These are phyloP conservation scores for Paraurostyla sp. DNA, from an alignment of 73 alveolate species.

Conservation along the genomic window DNA sequence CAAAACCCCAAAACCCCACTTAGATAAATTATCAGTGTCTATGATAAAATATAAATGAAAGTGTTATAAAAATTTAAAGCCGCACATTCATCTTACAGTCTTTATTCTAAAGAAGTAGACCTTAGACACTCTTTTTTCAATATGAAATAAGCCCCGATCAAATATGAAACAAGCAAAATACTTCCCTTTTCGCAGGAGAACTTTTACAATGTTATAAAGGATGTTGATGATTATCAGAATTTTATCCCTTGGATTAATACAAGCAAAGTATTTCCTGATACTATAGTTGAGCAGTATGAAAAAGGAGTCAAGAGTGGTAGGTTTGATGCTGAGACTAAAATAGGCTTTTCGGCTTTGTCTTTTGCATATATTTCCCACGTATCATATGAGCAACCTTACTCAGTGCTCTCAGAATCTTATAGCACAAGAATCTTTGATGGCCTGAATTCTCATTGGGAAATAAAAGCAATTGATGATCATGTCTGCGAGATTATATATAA, in stretches of 20 bases:
- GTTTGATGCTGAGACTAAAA: conserved; percentile 61
- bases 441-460: conserved; percentile 61
- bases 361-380: conserved; percentile 62
- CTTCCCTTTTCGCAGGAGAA: conserved; percentile 33
- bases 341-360: conserved; percentile 49
- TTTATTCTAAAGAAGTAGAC: too few species aligned
- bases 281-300: not conserved
- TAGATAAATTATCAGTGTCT: too few species aligned
- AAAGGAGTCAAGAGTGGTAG: conserved; percentile 36
- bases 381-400: conserved; percentile 18
- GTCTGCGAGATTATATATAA: conserved; percentile 58
- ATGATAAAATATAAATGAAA: too few species aligned
- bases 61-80: too few species aligned
- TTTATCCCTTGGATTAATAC: conserved; percentile 54
- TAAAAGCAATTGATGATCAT: not conserved
- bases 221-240: conserved; percentile 34
- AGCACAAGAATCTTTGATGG: conserved; percentile 48
- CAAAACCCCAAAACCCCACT: too few species aligned
- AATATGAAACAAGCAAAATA: conserved; percentile 25
- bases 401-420: conserved; percentile 31
- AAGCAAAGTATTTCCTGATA: not conserved
- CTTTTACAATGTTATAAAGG: conserved; percentile 35
- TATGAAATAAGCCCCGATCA: conserved; percentile 15
- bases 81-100: too few species aligned
- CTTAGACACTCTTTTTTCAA: not conserved